phyloP scores from a whole-genome alignment of 257 asterid genomes.

The Salvia splendens region DNA sequence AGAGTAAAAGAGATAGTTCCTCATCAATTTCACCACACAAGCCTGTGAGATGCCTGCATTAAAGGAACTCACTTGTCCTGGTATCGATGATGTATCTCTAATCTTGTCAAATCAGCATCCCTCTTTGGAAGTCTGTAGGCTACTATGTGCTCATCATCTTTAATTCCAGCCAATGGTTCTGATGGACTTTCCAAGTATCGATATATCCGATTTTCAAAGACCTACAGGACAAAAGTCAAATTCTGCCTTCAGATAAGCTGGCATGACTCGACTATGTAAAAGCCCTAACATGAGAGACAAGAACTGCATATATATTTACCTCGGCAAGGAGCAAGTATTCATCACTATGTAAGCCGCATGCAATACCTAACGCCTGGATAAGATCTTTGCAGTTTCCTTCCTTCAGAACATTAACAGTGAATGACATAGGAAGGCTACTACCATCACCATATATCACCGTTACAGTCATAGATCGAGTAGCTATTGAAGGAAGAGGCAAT shows the following conservation, averaged over 20 bases:
- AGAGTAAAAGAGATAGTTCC: no score
- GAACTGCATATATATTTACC: slow-evolving; percentile 43
- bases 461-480: slow-evolving; percentile 72
- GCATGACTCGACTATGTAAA: no score
- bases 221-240: slow-evolving; percentile 39
- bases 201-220: slow-evolving; percentile 72
- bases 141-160: slow-evolving; percentile 89
- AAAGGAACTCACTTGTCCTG: slow-evolving; percentile 61
- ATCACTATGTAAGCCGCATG: slow-evolving; percentile 69
- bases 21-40: no score
- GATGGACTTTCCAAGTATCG: slow-evolving; percentile 81
- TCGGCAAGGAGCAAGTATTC: slow-evolving; percentile 90
- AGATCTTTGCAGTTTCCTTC: slow-evolving; percentile 89
- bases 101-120: slow-evolving; percentile 54
- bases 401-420: slow-evolving; percentile 72
- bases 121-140: slow-evolving; percentile 81
- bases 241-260: no score
- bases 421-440: slow-evolving; percentile 88
- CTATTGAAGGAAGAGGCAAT: slow-evolving; percentile 93
- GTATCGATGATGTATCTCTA: slow-evolving; percentile 83
- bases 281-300: neutral
- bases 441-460: slow-evolving; percentile 88
- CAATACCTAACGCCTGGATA: slow-evolving; percentile 58
- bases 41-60: neutral
- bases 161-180: slow-evolving; percentile 61